Evolutionary conservation across 805 yeast species (phyloP), one percentile per base, ranked within the genome.

Genomic region (Wickerhamomyces silvicola): DNA sequence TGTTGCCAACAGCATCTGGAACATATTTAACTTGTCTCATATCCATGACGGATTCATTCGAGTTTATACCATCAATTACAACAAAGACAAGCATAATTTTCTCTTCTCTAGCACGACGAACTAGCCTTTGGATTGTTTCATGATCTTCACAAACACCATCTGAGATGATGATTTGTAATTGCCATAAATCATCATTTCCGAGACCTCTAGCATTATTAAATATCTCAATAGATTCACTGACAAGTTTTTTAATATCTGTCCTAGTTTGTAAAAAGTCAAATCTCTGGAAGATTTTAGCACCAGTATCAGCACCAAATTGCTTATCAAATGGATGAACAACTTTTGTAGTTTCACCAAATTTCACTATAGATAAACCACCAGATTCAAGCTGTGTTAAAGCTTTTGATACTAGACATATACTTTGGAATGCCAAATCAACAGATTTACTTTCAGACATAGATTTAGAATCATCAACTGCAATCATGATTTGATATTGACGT

Each of bases 81-180:
- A 92, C 95, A 62, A 92, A 92, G 24, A 92, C 97, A 38, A 92
- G 66, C 96, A 94, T 87, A 39, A 92, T 81, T 50, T 79, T 81
- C 45, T 85, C 84, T 47, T 92, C 97, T 46, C 95, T 71, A 2
- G 97, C 97, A 43, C 75, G 75, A 48, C 98, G 78, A 4, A 90
- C 97, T 45, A 92, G 68, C 42, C 90, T 69, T 43, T 82, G 78
- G 30, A 92, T 66, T 0, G 81, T 75, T 19, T 71, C 87, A 56
- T 92, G 98, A 56, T 88, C 94, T 57, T 92, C 99, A 54, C 97
- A 87, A 29, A 92, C 85, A 60, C 99, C 99, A 62, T 92, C 99
- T 2, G 96, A 86, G 20, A 92, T 70, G 38, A 92, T 81, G 35
- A 92, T 86, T 56, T 94, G 86, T 43, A 92, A 67, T 59, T 86